Conservation (phyloP, 2,329 filamentous ascomycete genomes). For the Epichloe festucae region DNA sequence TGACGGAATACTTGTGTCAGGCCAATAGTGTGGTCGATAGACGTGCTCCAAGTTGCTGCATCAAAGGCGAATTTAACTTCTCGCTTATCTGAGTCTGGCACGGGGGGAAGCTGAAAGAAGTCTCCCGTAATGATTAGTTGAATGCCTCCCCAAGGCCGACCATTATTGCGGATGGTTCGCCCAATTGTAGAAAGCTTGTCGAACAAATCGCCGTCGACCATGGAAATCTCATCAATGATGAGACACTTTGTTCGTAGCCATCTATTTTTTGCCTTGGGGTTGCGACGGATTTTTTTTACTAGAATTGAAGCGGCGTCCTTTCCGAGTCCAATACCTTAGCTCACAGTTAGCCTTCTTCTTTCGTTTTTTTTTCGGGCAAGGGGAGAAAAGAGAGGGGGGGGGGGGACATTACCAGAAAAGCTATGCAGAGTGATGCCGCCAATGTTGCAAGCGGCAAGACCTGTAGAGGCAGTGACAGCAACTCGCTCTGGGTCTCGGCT, state of each 20-base stretch:
- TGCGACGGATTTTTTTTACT: constrained; percentile 74
- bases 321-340: constrained; percentile 62
- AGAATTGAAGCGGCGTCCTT: constrained; percentile 74
- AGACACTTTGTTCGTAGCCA: constrained; percentile 84
- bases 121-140: constrained; percentile 93
- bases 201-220: constrained; percentile 95
- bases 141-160: constrained; percentile 86
- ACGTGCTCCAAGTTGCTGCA: constrained; percentile 79
- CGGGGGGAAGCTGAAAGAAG: constrained; percentile 93
- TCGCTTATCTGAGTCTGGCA: constrained; percentile 60
- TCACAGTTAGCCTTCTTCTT: neutral
- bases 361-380: neutral
- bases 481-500: constrained; percentile 66
- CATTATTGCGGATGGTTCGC: constrained; percentile 75
- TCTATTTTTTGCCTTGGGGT: constrained; percentile 73
- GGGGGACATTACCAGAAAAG: constrained; percentile 53
- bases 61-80: constrained; percentile 86
- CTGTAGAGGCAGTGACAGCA: constrained; percentile 90
- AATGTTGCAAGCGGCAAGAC: constrained; percentile 91
- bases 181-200: constrained; percentile 91
- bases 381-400: neutral
- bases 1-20: constrained; percentile 95
- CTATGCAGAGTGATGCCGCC: constrained; percentile 92
- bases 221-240: constrained; percentile 90
- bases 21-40: constrained; percentile 90